Conservation (phyloP, 2,329 filamentous ascomycete species). For the Xenoacremonium recifei region DNA sequence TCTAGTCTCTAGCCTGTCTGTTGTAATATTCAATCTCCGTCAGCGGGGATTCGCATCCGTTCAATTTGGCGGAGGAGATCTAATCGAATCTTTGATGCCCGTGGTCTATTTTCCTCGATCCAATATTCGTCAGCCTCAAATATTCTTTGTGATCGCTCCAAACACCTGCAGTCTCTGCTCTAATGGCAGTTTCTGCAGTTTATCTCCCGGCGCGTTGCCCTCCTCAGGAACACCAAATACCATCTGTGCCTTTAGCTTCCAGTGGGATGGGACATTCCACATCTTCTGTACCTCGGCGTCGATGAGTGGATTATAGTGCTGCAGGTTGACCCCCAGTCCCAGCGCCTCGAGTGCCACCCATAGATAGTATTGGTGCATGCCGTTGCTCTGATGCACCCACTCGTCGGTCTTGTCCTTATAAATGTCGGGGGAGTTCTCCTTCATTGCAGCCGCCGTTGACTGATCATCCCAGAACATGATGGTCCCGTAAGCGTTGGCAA, state of each 20-base stretch:
- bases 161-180: no score
- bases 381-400: conserved; percentile 63
- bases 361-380: conserved; percentile 64
- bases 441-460: conserved; percentile 33
- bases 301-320: conserved; percentile 68
- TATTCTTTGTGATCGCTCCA: no score
- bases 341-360: conserved; percentile 64
- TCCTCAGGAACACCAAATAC: no score
- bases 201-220: no score
- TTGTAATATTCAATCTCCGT: no score
- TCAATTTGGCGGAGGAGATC: no score
- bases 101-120: no score
- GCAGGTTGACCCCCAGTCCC: conserved; percentile 64
- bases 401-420: conserved; percentile 62
- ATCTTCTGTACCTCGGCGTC: conserved; percentile 51
- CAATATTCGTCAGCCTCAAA: no score
- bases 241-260: conserved; percentile 60
- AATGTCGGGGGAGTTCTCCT: conserved; percentile 38
- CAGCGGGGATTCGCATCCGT: no score
- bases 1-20: no score
- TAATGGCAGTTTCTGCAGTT: no score
- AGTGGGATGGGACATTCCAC: conserved; percentile 54
- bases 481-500: conserved; percentile 55
- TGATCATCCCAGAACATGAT: conserved; percentile 68
- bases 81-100: no score